A percentile compares a stretch with the other conserved stretches of the same genome.
Conservation (phyloP, 441 rosid species). For the Euphorbia corollata region DNA sequence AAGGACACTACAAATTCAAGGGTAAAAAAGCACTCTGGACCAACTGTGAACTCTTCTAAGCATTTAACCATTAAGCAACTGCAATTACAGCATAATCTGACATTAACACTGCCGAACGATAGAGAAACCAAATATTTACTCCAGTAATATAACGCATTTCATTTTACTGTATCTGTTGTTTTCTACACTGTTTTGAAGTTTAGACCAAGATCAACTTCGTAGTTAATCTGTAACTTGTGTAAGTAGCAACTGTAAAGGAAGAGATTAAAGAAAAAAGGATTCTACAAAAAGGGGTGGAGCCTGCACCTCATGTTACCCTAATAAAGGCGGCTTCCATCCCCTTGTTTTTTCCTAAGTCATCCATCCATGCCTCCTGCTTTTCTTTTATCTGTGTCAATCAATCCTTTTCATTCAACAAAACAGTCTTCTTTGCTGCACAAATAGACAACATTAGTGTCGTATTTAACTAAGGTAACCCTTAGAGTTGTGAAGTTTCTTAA, state of each 20-base stretch:
- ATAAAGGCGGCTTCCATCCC: conserved; percentile 4
- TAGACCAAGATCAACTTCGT: conserved; percentile 9
- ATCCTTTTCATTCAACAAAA: conserved; percentile 35
- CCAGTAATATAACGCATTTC: conserved; percentile 17
- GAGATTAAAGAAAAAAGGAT: background rate
- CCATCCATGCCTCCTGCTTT: background rate
- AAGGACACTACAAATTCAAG: no score
- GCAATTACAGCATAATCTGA: background rate
- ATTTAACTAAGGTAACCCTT: background rate
- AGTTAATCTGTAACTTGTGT: conserved; percentile 19
- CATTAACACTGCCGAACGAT: background rate
- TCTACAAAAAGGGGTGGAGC: background rate
- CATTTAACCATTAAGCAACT: background rate
- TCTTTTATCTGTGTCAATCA: conserved; percentile 9
- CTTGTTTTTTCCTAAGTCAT: background rate
- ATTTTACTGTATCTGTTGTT: conserved; percentile 10
- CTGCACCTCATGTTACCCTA: conserved; percentile 1
- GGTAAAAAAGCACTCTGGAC: no score
- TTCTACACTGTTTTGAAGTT: conserved; percentile 19
- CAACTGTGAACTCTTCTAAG: no score
- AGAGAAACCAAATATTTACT: background rate
- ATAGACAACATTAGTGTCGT: background rate
- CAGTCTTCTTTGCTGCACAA: conserved; percentile 49
- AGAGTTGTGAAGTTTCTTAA: background rate
- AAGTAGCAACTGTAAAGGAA: conserved; percentile 7